Conservation (phyloP, 495 filamentous ascomycete genomes). For the Hypoxylon rickii region DNA sequence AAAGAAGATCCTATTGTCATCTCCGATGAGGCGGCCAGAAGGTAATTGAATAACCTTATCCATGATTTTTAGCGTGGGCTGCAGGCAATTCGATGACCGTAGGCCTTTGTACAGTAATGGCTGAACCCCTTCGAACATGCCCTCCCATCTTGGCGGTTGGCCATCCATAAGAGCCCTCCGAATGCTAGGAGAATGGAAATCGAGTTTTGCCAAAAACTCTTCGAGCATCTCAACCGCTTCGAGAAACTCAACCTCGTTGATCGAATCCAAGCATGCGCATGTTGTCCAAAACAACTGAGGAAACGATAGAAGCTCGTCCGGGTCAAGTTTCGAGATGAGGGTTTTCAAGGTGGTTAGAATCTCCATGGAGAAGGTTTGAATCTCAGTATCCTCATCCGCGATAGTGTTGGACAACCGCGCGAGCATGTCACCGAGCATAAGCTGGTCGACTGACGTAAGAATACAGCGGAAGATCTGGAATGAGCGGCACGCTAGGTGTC, state of each 20-base stretch:
- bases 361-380: slow-evolving; percentile 96
- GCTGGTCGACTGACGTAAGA: slow-evolving; percentile 82
- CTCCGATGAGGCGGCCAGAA: slow-evolving; percentile 79
- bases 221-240: slow-evolving; percentile 93
- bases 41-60: slow-evolving; percentile 80
- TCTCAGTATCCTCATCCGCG: slow-evolving; percentile 86
- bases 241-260: slow-evolving; percentile 92
- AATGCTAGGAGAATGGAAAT: slow-evolving; percentile 72
- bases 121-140: slow-evolving; percentile 84
- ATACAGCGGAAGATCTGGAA: slow-evolving; percentile 98
- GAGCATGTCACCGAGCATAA: slow-evolving; percentile 96
- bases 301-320: slow-evolving; percentile 78
- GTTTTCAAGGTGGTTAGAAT: slow-evolving; percentile 92
- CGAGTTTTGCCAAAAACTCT: slow-evolving; percentile 78
- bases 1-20: slow-evolving; percentile 80
- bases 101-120: slow-evolving; percentile 87
- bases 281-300: slow-evolving; percentile 98
- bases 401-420: slow-evolving; percentile 93
- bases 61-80: slow-evolving; percentile 74
- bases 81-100: slow-evolving; percentile 80
- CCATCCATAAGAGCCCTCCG: slow-evolving; percentile 72
- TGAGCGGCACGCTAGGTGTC: slow-evolving; percentile 92
- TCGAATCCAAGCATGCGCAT: slow-evolving; percentile 92
- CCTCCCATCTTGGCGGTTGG: slow-evolving; percentile 87
- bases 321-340: slow-evolving; percentile 81